Evolutionary conservation across 768 basidiomycete species (phyloP).

Genomic region (Amanita molliuscula): DNA sequence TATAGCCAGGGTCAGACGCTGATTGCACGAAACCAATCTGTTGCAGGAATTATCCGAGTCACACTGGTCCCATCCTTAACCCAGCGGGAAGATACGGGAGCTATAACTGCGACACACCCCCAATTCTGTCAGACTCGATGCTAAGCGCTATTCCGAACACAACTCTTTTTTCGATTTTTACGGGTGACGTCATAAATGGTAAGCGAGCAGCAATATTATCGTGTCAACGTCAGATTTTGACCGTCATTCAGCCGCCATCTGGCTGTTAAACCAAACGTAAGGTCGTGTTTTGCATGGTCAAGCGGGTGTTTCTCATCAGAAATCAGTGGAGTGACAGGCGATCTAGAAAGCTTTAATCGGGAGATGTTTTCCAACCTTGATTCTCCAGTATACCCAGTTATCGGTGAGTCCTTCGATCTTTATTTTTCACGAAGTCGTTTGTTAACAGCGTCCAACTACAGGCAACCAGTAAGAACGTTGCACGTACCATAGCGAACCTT

Average conservation of each 20-base stretch:
- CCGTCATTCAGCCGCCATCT: constrained; percentile 30
- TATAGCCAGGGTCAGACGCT: constrained; percentile 39
- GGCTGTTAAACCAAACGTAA: constrained; percentile 35
- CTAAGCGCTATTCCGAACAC: constrained; percentile 29
- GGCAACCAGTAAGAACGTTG: constrained; percentile 37
- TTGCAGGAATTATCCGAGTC: constrained; percentile 40
- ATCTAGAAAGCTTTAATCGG: constrained; percentile 34
- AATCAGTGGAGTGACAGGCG: constrained; percentile 30
- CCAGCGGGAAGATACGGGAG: constrained; percentile 43
- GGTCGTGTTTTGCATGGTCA: constrained; percentile 7
- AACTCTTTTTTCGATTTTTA: constrained; percentile 46
- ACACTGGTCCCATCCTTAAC: constrained; percentile 21
- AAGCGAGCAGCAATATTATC: background rate
- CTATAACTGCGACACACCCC: constrained; percentile 42
- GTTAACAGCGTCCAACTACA: constrained; percentile 10
- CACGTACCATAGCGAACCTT: background rate
- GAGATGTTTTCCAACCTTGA: constrained; percentile 31
- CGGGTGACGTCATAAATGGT: constrained; percentile 59
- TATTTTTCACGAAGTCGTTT: background rate
- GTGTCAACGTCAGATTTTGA: background rate
- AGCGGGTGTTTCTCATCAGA: background rate
- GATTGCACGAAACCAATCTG: constrained; percentile 56
- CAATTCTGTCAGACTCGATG: constrained; percentile 38
- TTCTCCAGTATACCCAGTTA: constrained; percentile 35
- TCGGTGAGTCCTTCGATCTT: constrained; percentile 24